These are phyloP conservation scores for Colletotrichum nymphaeae DNA, from an alignment of 2,329 filamentous ascomycete species.

Conservation along the genomic window DNA sequence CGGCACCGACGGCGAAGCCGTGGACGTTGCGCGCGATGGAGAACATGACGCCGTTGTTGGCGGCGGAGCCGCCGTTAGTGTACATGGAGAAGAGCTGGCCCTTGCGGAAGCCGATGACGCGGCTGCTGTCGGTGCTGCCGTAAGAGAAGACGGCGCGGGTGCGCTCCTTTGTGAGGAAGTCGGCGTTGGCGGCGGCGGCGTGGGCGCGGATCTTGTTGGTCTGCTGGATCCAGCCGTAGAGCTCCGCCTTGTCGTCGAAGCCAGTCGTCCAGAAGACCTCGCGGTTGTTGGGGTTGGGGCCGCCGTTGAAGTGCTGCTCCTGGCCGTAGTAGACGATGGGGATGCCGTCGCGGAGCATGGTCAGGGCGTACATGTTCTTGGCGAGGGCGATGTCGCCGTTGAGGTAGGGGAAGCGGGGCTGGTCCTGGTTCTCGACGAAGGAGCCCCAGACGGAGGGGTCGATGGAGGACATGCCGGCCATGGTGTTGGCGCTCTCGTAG, in stretches of 20 bases:
- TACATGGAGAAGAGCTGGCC: constrained; percentile 43
- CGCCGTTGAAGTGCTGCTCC: constrained; percentile 68
- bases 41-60: constrained; percentile 46
- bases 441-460: constrained; percentile 41
- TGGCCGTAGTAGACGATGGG: constrained; percentile 75
- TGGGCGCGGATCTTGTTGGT: constrained; percentile 60
- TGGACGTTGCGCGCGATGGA: constrained; percentile 44
- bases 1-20: constrained; percentile 48
- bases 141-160: constrained; percentile 29
- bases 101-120: constrained; percentile 33
- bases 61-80: constrained; percentile 51
- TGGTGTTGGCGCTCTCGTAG: constrained; percentile 37
- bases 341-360: constrained; percentile 69
- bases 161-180: constrained; percentile 27
- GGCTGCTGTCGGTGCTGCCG: constrained; percentile 22
- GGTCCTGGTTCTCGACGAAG: constrained; percentile 71
- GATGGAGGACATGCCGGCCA: constrained; percentile 39
- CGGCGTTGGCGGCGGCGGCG: constrained; percentile 18
- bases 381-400: constrained; percentile 65
- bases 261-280: constrained; percentile 66
- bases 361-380: constrained; percentile 71
- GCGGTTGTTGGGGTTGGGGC: constrained; percentile 60
- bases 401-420: constrained; percentile 59
- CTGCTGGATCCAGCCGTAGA: constrained; percentile 59
- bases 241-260: constrained; percentile 56